phyloP scores from a whole-genome alignment of 108 stramenopile species.

The Fragilaria radians region DNA sequence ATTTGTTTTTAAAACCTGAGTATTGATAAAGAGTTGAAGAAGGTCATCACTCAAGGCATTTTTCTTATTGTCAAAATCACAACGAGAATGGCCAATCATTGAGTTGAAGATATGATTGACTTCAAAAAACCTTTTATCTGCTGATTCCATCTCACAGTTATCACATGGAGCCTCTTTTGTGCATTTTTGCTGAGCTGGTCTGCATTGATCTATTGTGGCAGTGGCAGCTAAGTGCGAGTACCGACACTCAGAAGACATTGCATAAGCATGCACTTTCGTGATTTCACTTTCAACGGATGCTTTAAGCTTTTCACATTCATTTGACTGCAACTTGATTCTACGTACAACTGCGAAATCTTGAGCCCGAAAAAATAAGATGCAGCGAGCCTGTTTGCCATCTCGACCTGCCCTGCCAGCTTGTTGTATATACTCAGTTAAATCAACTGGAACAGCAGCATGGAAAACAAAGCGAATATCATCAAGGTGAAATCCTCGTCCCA shows the following conservation, averaged over 20 bases:
- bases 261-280: neutral
- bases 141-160: neutral
- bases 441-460: constrained; percentile 22
- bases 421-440: constrained; percentile 42
- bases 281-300: neutral
- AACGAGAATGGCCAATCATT: neutral
- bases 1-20: neutral
- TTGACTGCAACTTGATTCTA: neutral
- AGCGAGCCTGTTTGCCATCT: constrained; percentile 41
- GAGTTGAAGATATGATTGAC: neutral
- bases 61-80: neutral
- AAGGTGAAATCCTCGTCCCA: constrained; percentile 8
- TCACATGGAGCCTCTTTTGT: neutral
- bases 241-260: neutral
- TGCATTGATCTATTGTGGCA: neutral
- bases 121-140: neutral
- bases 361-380: constrained; percentile 25
- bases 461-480: constrained; percentile 11
- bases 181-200: neutral
- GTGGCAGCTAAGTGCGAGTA: neutral
- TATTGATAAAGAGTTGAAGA: neutral
- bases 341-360: constrained; percentile 7
- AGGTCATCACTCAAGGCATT: neutral
- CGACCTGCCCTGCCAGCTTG: constrained; percentile 68
- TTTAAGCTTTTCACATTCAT: neutral